Conservation (phyloP, 805 yeast species). For the Yamadazyma ubonensis region DNA sequence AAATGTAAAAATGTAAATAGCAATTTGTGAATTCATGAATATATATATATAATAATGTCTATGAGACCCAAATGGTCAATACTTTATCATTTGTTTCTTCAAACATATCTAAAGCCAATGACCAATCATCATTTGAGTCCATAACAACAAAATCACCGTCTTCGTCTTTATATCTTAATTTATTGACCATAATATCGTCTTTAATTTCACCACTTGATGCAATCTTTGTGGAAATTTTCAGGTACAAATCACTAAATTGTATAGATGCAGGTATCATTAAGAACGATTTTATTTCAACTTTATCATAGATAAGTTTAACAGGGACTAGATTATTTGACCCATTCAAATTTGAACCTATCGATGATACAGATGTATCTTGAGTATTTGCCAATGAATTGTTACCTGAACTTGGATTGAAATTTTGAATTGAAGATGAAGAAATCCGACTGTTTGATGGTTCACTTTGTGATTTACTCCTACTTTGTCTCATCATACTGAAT, state of each 20-base stretch:
- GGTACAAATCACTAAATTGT: constrained; percentile 53
- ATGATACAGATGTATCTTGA: constrained; percentile 20
- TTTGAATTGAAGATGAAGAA: constrained; percentile 19
- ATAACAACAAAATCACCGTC: constrained; percentile 91
- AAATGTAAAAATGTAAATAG: constrained; percentile 16
- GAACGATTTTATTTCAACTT: constrained; percentile 26
- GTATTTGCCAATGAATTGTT: constrained; percentile 6
- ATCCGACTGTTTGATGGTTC: constrained; percentile 18
- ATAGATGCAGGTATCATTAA: constrained; percentile 28
- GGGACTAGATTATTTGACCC: constrained; percentile 15
- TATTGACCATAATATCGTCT: constrained; percentile 48
- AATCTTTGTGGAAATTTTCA: constrained; percentile 55
- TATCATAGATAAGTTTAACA: constrained; percentile 35
- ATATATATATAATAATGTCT: constrained; percentile 3
- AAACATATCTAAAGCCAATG: constrained; percentile 68
- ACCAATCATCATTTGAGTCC: constrained; percentile 85
- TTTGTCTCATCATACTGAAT: constrained; percentile 42
- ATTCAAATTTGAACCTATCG: constrained; percentile 14
- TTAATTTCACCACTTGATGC: constrained; percentile 52
- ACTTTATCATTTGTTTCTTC: constrained; percentile 29
- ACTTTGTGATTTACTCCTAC: constrained; percentile 23
- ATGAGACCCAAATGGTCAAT: constrained; percentile 43
- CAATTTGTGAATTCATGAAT: constrained; percentile 6
- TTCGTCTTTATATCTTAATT: constrained; percentile 85
- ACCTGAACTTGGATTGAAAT: constrained; percentile 4